A percentile compares a stretch with the other conserved stretches of the same genome.
Evolutionary conservation across 2,329 filamentous ascomycete genomes (phyloP).

Genomic region (Xylaria sp.): DNA sequence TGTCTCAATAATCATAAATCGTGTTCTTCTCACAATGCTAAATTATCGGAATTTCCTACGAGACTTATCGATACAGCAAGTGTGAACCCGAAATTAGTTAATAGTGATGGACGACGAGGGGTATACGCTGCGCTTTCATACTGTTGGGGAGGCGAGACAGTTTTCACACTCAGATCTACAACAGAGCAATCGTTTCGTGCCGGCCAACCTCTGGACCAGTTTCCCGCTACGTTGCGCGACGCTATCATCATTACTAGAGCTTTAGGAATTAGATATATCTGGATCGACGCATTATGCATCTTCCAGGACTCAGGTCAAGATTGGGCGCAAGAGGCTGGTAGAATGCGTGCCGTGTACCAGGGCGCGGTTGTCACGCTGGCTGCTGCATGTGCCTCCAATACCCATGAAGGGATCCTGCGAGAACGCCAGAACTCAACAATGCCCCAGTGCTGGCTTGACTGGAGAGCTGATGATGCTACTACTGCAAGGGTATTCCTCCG

Average conservation of each 20-base stretch:
- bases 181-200: slow-evolving; percentile 11
- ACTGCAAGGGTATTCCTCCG: background rate
- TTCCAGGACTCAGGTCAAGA: slow-evolving; percentile 24
- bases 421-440: background rate
- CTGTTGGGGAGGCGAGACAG: slow-evolving; percentile 3
- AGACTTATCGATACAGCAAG: slow-evolving; percentile 1
- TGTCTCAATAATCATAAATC: slow-evolving; percentile 7
- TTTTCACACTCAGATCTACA: slow-evolving; percentile 1
- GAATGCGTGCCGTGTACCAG: slow-evolving; percentile 33
- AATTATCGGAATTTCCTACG: slow-evolving; percentile 1
- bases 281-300: slow-evolving; percentile 28
- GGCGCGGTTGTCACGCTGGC: slow-evolving; percentile 10
- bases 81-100: slow-evolving; percentile 1
- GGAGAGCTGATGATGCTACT: background rate
- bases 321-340: slow-evolving; percentile 22
- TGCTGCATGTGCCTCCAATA: slow-evolving; percentile 3
- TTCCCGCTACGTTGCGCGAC: slow-evolving; percentile 7
- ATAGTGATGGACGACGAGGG: background rate
- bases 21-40: background rate
- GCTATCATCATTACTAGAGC: slow-evolving; percentile 14
- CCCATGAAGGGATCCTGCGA: background rate
- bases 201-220: slow-evolving; percentile 1
- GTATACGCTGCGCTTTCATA: slow-evolving; percentile 1
- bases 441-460: background rate
- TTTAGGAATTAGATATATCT: slow-evolving; percentile 23